Evolutionary conservation across 2,329 filamentous ascomycete genomes (phyloP), one percentile per base, ranked within the genome.

Genomic region (Colletotrichum incanum): DNA sequence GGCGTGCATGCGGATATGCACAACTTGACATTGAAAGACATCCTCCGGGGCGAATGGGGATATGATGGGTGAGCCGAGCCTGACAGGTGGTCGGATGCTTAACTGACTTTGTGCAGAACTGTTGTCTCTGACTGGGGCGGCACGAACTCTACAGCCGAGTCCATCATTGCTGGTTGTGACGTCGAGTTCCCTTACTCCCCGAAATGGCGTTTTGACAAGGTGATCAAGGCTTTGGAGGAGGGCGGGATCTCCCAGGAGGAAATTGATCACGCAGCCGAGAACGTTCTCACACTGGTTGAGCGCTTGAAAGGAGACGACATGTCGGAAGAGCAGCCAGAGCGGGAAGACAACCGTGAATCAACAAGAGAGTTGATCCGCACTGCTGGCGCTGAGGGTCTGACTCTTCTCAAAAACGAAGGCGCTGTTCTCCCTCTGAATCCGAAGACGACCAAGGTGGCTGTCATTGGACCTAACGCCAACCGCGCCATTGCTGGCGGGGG

Each of bases 391-490:
- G 89, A 93, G 78, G 91, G 91, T 0, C 78, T 93, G 43, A 91
- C 90, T 0, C 81, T 93, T 6, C 81, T 93, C 67, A 93, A 93
- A 78, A 93, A 93, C 67, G 86, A 91, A 65, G 84, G 85, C 0
- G 80, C 78, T 2, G 80, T 91, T n/a, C 82, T 93, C 9, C 91
- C 91, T 0, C 87, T 93, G 71, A 84, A 86, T 72, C 80, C 84
- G 8, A 84, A 84, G 34, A 87, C 86, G 20, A 86, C 86, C 68
- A 92, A 87, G 77, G 86, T 93, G 68, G 91, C 91, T 4, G 86
- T 93, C 71, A 92, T 93, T 63, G 91, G 91, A 0, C 91, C 91
- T 1, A 93, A 93, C 73, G 90, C 90, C 26, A 91, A 92, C 78
- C 84, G 90, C 66, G 88, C 91, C 0, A 92, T 93, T 74, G 90